Conservation (phyloP, 352 stramenopile genomes). For the Phytopythium delawarense region DNA sequence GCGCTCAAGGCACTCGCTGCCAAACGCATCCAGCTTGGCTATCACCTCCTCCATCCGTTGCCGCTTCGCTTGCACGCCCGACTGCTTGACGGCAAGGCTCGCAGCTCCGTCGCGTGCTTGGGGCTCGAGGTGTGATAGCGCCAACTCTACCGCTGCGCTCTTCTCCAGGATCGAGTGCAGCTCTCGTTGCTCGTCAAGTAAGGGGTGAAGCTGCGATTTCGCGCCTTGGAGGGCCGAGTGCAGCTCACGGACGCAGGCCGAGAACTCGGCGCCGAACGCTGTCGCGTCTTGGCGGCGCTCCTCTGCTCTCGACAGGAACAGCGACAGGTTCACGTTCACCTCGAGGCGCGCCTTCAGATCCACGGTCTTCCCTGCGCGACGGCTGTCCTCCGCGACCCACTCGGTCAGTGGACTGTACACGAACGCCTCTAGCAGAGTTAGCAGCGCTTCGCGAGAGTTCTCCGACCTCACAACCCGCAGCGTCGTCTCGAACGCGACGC, state of each 20-base stretch:
- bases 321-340: conserved; percentile 81
- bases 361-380: conserved; percentile 20
- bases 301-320: conserved; percentile 78
- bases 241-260: conserved; percentile 16
- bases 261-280: conserved; percentile 39
- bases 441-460: conserved; percentile 58
- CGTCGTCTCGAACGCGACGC: conserved; percentile 64
- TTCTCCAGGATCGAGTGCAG: conserved; percentile 12
- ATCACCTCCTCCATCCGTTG: conserved; percentile 1
- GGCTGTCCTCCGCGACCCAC: conserved; percentile 52
- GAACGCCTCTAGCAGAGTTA: conserved; percentile 81
- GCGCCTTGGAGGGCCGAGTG: conserved; percentile 10
- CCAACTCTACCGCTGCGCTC: not conserved
- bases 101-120: conserved; percentile 8
- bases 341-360: conserved; percentile 72
- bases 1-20: not conserved
- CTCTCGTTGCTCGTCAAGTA: conserved; percentile 18
- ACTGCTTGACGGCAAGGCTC: not conserved
- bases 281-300: conserved; percentile 65
- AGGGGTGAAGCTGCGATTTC: conserved; percentile 13
- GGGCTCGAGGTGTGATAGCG: conserved; percentile 7
- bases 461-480: conserved; percentile 63
- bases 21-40: conserved; percentile 1
- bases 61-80: conserved; percentile 1
- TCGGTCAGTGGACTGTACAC: conserved; percentile 84